These are phyloP conservation scores for Fraxinus pennsylvanica DNA, from an alignment of 257 asterid genomes.

Conservation along the genomic window DNA sequence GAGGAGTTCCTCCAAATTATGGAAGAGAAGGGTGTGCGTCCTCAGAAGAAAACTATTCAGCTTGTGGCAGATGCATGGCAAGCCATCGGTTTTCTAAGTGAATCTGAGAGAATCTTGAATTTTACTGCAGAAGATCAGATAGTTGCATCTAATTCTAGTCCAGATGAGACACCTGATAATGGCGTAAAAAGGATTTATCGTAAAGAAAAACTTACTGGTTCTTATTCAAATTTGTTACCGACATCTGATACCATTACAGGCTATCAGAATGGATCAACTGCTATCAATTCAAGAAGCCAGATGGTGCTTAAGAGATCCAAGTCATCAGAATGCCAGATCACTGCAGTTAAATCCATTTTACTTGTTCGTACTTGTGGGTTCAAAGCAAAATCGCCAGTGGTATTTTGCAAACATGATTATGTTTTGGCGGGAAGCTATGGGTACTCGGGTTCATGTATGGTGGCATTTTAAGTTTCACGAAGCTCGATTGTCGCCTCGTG, in stretches of 20 bases:
- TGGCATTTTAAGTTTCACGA: constrained; percentile 32
- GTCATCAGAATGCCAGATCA: constrained; percentile 33
- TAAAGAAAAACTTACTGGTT: constrained; percentile 36
- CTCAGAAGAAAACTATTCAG: constrained; percentile 56
- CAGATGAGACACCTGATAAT: constrained; percentile 22
- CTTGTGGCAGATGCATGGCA: constrained; percentile 93
- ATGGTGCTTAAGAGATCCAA: constrained; percentile 45
- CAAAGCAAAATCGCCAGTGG: constrained; percentile 28
- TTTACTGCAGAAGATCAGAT: constrained; percentile 27
- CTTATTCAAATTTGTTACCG: constrained; percentile 29
- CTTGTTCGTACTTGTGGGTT: constrained; percentile 34
- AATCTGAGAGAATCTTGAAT: constrained; percentile 57
- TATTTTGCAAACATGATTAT: constrained; percentile 33
- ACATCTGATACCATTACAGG: constrained; percentile 20
- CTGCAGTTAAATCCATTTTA: constrained; percentile 38
- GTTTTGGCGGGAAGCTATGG: constrained; percentile 35
- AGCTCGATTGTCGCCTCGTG: constrained; percentile 19
- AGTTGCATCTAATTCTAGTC: constrained; percentile 8
- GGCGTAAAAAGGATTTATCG: constrained; percentile 25
- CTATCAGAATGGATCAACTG: constrained; percentile 35
- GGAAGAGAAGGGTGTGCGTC: constrained; percentile 57
- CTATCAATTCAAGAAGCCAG: constrained; percentile 30
- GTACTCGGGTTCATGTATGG: constrained; percentile 41
- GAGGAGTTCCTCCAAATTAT: constrained; percentile 69
- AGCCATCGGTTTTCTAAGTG: constrained; percentile 63